phyloP scores from a whole-genome alignment of 192 early-diverging fungal genomes.

The Diversispora eburnea region DNA sequence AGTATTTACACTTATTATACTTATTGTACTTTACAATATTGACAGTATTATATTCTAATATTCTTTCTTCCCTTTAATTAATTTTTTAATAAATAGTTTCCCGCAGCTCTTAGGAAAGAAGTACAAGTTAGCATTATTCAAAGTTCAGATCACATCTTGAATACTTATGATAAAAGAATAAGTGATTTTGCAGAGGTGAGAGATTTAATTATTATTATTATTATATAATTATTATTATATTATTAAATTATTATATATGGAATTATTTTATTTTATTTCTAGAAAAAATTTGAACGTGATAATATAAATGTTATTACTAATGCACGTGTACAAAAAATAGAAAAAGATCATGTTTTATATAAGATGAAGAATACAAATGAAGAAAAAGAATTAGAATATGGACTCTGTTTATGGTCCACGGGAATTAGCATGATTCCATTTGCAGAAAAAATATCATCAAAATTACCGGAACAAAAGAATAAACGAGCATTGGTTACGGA shows the following conservation, averaged over 20 bases:
- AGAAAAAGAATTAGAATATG: constrained; percentile 39
- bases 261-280: neutral
- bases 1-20: constrained; percentile 5
- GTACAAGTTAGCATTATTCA: constrained; percentile 64
- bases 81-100: constrained; percentile 51
- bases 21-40: neutral
- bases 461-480: constrained; percentile 53
- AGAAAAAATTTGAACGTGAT: constrained; percentile 53
- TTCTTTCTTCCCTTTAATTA: neutral
- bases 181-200: constrained; percentile 59
- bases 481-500: constrained; percentile 61
- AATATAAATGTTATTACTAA: constrained; percentile 66
- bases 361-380: constrained; percentile 43
- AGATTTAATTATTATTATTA: too few relatives aligned
- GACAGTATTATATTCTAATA: neutral
- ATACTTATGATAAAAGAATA: constrained; percentile 63
- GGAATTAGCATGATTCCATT: constrained; percentile 61
- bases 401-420: constrained; percentile 55
- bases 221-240: neutral
- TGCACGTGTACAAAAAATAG: constrained; percentile 59
- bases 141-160: constrained; percentile 66
- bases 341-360: constrained; percentile 52
- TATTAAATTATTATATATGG: neutral
- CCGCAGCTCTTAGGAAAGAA: constrained; percentile 50
- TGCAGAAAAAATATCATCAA: constrained; percentile 46